These are phyloP conservation scores for Albophoma yamanashiensis DNA, from an alignment of 2,329 filamentous ascomycete species.

Conservation along the genomic window DNA sequence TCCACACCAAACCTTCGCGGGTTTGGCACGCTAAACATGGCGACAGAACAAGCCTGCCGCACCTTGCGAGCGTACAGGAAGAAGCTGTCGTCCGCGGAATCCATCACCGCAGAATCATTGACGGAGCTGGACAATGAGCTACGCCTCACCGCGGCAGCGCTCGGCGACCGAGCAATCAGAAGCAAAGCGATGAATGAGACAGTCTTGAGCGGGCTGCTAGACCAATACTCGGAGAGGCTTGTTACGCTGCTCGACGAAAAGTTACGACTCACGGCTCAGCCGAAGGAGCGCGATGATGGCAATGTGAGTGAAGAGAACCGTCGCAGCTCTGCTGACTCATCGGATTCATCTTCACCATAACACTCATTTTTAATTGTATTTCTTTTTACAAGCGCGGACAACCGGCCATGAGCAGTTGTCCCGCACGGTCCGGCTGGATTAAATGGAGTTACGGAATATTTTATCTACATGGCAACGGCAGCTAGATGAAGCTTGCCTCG, in stretches of 20 bases:
- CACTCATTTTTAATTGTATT: slow-evolving; percentile 6
- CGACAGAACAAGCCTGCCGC: slow-evolving; percentile 54
- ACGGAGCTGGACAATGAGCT: slow-evolving; percentile 55
- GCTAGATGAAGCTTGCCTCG: neutral
- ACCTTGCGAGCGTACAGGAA: slow-evolving; percentile 52
- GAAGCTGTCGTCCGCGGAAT: slow-evolving; percentile 46
- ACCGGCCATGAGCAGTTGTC: neutral
- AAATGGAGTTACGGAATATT: slow-evolving; percentile 4
- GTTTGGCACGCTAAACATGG: slow-evolving; percentile 47
- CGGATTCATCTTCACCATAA: slow-evolving; percentile 22
- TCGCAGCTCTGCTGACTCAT: slow-evolving; percentile 22
- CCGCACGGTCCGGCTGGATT: neutral
- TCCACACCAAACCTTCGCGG: slow-evolving; percentile 34
- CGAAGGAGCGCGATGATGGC: slow-evolving; percentile 18
- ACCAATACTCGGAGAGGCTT: slow-evolving; percentile 65
- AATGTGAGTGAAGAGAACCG: slow-evolving; percentile 18
- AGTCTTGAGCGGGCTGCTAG: slow-evolving; percentile 52
- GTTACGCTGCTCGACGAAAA: slow-evolving; percentile 65
- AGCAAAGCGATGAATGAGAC: slow-evolving; percentile 46
- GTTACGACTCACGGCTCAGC: slow-evolving; percentile 37
- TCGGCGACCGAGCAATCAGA: slow-evolving; percentile 45
- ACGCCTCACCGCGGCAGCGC: slow-evolving; percentile 48
- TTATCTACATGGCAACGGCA: neutral
- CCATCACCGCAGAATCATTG: slow-evolving; percentile 46
- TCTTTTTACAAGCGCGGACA: neutral